Evolutionary conservation across 495 filamentous ascomycete genomes (phyloP).

Genomic region (Neurospora sp.): DNA sequence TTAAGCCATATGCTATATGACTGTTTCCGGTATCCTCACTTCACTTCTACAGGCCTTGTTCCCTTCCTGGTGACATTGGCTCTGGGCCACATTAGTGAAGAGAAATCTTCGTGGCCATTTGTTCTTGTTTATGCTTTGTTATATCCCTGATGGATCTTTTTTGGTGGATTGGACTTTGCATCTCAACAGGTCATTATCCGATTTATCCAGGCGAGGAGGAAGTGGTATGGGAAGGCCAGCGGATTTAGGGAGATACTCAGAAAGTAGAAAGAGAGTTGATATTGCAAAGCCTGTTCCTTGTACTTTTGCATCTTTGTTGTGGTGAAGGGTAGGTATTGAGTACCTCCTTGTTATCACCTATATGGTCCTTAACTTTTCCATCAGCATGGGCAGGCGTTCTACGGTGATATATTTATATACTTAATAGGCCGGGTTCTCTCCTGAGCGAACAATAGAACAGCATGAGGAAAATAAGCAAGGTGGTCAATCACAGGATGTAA

Average conservation of each 20-base stretch:
- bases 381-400: not conserved
- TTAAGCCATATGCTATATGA: not conserved
- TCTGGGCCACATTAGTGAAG: not conserved
- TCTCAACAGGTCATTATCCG: not conserved
- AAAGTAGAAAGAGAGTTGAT: not conserved
- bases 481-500: not conserved
- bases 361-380: not conserved
- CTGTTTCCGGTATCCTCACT: not conserved
- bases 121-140: constrained; percentile 4
- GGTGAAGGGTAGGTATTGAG: not conserved
- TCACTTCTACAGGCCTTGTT: not conserved
- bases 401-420: not conserved
- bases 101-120: constrained; percentile 4
- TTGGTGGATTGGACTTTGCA: constrained; percentile 1
- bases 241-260: not conserved
- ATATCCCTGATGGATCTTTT: not conserved
- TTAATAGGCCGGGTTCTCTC: not conserved
- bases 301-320: not conserved
- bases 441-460: not conserved
- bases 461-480: not conserved
- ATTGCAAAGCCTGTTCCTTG: not conserved
- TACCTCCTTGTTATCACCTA: not conserved
- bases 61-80: not conserved
- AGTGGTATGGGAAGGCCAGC: not conserved
- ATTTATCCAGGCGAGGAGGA: not conserved